Conservation (phyloP, 257 asterid genomes). For the Rehmannia glutinosa region DNA sequence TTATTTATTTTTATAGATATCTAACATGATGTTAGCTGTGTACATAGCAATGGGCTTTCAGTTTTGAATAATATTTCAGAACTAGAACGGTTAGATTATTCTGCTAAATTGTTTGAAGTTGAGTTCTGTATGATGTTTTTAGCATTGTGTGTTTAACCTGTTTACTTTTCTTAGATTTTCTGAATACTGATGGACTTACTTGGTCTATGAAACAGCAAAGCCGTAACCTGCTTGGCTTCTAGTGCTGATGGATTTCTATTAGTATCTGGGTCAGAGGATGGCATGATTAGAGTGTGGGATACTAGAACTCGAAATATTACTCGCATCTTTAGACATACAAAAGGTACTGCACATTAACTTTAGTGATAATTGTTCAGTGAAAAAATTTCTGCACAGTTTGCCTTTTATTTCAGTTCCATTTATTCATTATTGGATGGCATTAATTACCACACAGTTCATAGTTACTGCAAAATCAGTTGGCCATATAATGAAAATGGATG, state of each 20-base stretch:
- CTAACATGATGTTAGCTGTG: neutral
- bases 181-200: slow-evolving; percentile 14
- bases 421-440: neutral
- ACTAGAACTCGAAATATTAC: slow-evolving; percentile 54
- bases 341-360: slow-evolving; percentile 43
- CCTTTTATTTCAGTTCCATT: neutral
- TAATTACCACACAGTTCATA: neutral
- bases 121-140: slow-evolving; percentile 9
- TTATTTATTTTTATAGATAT: neutral
- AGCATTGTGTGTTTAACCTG: neutral
- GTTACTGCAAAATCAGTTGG: neutral
- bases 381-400: neutral
- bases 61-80: neutral
- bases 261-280: slow-evolving; percentile 91
- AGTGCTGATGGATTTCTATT: slow-evolving; percentile 65
- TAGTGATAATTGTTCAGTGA: neutral
- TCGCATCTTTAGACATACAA: slow-evolving; percentile 65
- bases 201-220: slow-evolving; percentile 61
- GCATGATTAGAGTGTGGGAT: slow-evolving; percentile 88
- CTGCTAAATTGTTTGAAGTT: neutral
- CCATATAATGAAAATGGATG: neutral
- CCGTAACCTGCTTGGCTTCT: slow-evolving; percentile 79
- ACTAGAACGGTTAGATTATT: neutral
- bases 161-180: neutral
- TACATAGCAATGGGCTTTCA: neutral